Evolutionary conservation across 108 stramenopile species (phyloP), one percentile per base, ranked within the genome.

Genomic region (Fragilaria crotonensis): DNA sequence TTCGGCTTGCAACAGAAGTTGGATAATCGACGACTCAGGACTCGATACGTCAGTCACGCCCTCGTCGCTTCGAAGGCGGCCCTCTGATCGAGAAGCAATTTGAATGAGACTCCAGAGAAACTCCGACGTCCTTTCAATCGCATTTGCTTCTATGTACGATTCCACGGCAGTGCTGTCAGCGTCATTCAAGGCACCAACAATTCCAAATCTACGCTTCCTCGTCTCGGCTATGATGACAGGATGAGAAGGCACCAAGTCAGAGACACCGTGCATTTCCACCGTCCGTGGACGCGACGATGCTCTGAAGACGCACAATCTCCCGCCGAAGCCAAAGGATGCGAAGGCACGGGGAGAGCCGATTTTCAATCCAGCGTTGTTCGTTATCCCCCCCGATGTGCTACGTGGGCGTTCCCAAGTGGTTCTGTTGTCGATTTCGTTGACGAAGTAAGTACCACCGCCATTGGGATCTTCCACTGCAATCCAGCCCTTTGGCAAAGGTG

Each of bases 311-410:
- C 73, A 79, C 14, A 82, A 36, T 48, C 54, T 75, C 3, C 83
- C 83, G 23, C 83, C 83, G 57, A 85, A 85, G n/a, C 80, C 83
- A 73, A 85, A 85, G 3, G 66, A 54, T 7, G 78, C 80, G 30
- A 81, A 52, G 23, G 76, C 76, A 50, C 26, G 45, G 3, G 9
- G 44, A 4, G 5, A 4, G n/a, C 41, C 5, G 9, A n/a, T 5
- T 20, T 22, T 52, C 25, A 25, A 2, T 52, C 25, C 25, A 11
- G 36, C 36, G 2, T 25, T 52, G 25, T 25, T 56, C 2, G 3
- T 33, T 31, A 33, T 26, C 2, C 30, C 51, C 5, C 18, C 1
- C 2, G 2, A 22, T 25, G n/a, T 18, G 23, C 27, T 26, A 26
- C 9, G 21, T 52, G 64, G 64, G 25, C 45, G 33, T 1, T 65